phyloP scores from a whole-genome alignment of 1,139 yeast genomes.

The Pichia kudriavzevii region DNA sequence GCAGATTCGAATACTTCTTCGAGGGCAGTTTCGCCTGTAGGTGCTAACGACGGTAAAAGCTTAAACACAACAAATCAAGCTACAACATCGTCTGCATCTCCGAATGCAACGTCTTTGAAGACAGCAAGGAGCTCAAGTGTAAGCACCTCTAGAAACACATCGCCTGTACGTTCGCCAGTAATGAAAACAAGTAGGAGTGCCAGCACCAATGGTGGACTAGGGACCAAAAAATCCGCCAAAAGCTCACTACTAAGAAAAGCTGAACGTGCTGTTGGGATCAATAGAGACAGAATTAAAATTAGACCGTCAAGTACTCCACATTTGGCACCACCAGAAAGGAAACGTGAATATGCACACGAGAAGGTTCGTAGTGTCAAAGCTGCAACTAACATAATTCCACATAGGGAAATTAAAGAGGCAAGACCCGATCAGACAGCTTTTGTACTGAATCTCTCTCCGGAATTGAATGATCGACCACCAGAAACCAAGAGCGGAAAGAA shows the following conservation, averaged over 20 bases:
- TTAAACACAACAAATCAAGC: too few species aligned
- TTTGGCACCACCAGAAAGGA: too few species aligned
- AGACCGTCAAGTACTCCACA: too few species aligned
- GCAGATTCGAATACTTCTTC: too few species aligned
- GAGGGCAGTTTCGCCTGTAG: constrained; percentile 3
- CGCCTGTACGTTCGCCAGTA: constrained; percentile 1
- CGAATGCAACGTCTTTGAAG: neutral
- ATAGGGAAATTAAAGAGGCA: constrained; percentile 8
- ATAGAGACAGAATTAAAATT: constrained; percentile 1
- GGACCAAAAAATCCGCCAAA: constrained; percentile 11
- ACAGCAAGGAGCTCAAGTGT: neutral
- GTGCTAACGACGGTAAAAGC: too few species aligned
- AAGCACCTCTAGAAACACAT: neutral
- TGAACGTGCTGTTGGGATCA: constrained; percentile 18
- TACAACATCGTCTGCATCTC: too few species aligned
- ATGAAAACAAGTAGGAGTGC: neutral
- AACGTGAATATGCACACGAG: too few species aligned
- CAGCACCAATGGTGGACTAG: constrained; percentile 13
- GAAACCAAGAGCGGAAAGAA: neutral
- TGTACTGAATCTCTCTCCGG: constrained; percentile 8
- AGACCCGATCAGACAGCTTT: constrained; percentile 9
- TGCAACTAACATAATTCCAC: neutral
- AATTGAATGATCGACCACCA: neutral
- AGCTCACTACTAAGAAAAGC: constrained; percentile 20
- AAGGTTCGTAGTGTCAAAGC: too few species aligned